Evolutionary conservation across 306 rosid species (phyloP).

Genomic region (Abrus pulchellus): DNA sequence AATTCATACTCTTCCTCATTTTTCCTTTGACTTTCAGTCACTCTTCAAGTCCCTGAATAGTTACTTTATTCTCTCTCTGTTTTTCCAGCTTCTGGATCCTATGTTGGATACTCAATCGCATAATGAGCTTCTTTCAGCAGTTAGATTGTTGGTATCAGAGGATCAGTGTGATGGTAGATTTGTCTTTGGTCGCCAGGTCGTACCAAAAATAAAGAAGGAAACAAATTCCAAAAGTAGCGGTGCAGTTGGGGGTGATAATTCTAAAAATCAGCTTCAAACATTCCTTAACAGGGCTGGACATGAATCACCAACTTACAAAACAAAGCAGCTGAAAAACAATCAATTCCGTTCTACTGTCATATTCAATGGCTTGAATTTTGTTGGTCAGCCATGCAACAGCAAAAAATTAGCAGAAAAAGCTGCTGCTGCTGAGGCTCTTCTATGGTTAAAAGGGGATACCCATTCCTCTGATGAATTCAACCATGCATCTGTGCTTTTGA

Average conservation of each 20-base stretch:
- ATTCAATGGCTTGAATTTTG: constrained; percentile 87
- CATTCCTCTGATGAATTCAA: constrained; percentile 62
- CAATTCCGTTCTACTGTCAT: constrained; percentile 82
- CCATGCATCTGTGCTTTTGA: constrained; percentile 70
- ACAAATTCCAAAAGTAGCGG: constrained; percentile 43
- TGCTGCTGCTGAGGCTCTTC: constrained; percentile 88
- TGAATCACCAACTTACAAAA: constrained; percentile 78
- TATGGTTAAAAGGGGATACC: constrained; percentile 82
- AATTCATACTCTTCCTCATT: constrained; percentile 10
- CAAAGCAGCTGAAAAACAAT: constrained; percentile 72
- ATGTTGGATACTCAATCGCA: constrained; percentile 65
- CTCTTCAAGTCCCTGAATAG: constrained; percentile 42
- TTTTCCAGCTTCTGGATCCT: constrained; percentile 86
- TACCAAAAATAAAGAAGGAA: constrained; percentile 60
- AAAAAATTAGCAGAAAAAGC: constrained; percentile 88
- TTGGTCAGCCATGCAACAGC: constrained; percentile 70
- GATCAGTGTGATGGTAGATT: constrained; percentile 86
- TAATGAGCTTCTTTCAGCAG: constrained; percentile 73
- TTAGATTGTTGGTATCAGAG: constrained; percentile 86
- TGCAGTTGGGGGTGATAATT: constrained; percentile 60
- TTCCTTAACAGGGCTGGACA: constrained; percentile 86
- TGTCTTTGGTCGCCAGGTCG: constrained; percentile 69
- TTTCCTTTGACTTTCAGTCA: constrained; percentile 23
- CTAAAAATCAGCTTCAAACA: constrained; percentile 76
- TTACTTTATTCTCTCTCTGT: constrained; percentile 41